A percentile compares a stretch with the other conserved stretches of the same genome.
phyloP scores from a whole-genome alignment of 1,284 basidiomycete genomes.

The Cryptococcus depauperatus region DNA sequence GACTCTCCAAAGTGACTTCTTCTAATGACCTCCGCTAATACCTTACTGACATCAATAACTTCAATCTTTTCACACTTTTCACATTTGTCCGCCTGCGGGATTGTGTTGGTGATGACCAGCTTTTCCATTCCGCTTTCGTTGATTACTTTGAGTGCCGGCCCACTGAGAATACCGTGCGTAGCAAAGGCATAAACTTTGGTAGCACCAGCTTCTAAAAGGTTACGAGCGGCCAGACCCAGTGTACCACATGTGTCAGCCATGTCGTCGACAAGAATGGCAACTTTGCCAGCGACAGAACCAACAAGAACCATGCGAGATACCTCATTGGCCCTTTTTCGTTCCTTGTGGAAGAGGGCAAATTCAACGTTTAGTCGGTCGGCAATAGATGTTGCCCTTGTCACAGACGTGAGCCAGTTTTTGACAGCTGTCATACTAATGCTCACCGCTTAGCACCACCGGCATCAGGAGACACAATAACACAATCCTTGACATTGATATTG shows the following conservation, averaged over 20 bases:
- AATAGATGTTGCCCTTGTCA: constrained; percentile 84
- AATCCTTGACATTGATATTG: constrained; percentile 71
- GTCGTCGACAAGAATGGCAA: constrained; percentile 97
- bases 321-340: constrained; percentile 98
- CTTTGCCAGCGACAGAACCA: constrained; percentile 85
- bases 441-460: constrained; percentile 97
- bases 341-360: constrained; percentile 99
- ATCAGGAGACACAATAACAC: constrained; percentile 97
- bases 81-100: constrained; percentile 79
- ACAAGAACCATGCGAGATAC: constrained; percentile 99
- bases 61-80: constrained; percentile 76
- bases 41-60: constrained; percentile 89
- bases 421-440: constrained; percentile 13
- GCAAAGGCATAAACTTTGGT: constrained; percentile 82
- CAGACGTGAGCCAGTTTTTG: not conserved
- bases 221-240: constrained; percentile 81
- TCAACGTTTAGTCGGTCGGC: constrained; percentile 95
- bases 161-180: constrained; percentile 93
- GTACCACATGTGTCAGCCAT: constrained; percentile 99
- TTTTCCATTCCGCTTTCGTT: constrained; percentile 75
- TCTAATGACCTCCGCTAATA: constrained; percentile 93
- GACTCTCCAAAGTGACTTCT: constrained; percentile 53
- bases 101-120: constrained; percentile 96
- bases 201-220: constrained; percentile 86
- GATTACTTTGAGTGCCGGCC: constrained; percentile 69